Base-by-base conservation (phyloP, 2,329 filamentous ascomycete genomes). In the Didymella sp. region DNA sequence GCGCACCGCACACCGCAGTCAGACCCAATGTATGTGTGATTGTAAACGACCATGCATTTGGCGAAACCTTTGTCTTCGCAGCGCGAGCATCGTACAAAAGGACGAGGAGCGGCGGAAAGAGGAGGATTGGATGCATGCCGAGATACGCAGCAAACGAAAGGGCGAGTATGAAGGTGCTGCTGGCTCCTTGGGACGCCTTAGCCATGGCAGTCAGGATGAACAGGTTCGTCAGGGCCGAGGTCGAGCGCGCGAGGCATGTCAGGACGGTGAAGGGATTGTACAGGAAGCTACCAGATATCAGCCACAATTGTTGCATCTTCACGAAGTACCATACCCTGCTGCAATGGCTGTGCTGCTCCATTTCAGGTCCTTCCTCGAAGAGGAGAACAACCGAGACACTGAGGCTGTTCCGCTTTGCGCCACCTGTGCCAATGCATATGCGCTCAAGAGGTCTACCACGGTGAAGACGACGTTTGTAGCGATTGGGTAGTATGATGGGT, bases 201-300 rank as follows among this genome's bases (percentile, higher is more conserved):
- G 90, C 85, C 51, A 96, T 85, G 60, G 94, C 90, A 62, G 91
- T 87, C 27, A 98, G 85, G 65, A 96, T 90, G 66, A 92, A 92
- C 72, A 90, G 90, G 54, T 91, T 95, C 0, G 92, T 93, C 73
- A 99, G 94, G 56, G 94, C 87, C 60, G 87, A 91, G 0, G 94
- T 97, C 1, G 95, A 91, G 37, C 94, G 89, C 24, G 90, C 94
- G 57, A 99, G 84, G 74, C 94, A 98, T 17, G 92, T 93, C 41
- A 92, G 87, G 59, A 99, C 86, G 1, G 93, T 96, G 73, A 96
- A 96, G 0, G 95, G 95, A 74, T 96, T 98, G 79, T 98, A 94
- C 2, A 99, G 85, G 73, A 91, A 98, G 63, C 91, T 95, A 41
- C 35, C 6, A n/a, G 38, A 11, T 9, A 56, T 74, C 42, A 76